These are phyloP conservation scores for Suhomyces guaymorum DNA, from an alignment of 1,139 yeast species.

Conservation along the genomic window DNA sequence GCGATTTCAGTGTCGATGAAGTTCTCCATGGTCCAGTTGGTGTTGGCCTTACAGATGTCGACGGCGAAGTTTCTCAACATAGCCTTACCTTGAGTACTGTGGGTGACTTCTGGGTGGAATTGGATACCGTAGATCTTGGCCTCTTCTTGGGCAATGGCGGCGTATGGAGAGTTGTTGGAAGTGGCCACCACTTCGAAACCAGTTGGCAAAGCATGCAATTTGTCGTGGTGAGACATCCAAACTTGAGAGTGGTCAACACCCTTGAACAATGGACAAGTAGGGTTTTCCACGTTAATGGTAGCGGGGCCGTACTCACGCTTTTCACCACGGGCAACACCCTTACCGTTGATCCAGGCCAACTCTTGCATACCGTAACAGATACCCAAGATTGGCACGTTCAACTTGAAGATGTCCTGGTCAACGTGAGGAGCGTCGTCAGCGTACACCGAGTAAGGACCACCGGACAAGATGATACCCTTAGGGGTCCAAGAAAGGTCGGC, in stretches of 20 bases:
- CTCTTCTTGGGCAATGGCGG: slow-evolving; percentile 80
- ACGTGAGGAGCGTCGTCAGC: slow-evolving; percentile 97
- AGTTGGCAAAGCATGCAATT: slow-evolving; percentile 83
- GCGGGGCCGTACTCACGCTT: slow-evolving; percentile 99
- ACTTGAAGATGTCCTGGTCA: slow-evolving; percentile 87
- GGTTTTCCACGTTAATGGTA: slow-evolving; percentile 72
- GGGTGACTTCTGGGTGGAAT: slow-evolving; percentile 99
- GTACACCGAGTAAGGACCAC: slow-evolving; percentile 98
- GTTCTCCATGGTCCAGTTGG: slow-evolving; percentile 98
- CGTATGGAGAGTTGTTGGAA: slow-evolving; percentile 91
- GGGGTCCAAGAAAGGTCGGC: slow-evolving; percentile 92
- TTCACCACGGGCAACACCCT: slow-evolving; percentile 93
- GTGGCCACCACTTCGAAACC: slow-evolving; percentile 90
- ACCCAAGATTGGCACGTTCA: slow-evolving; percentile 92
- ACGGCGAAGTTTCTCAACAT: slow-evolving; percentile 91
- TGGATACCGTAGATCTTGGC: slow-evolving; percentile 89
- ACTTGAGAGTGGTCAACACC: slow-evolving; percentile 92
- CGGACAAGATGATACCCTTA: slow-evolving; percentile 92
- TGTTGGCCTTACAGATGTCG: slow-evolving; percentile 78
- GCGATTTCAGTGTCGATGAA: slow-evolving; percentile 95
- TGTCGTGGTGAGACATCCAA: slow-evolving; percentile 99
- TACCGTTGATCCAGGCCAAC: slow-evolving; percentile 96
- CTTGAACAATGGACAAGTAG: slow-evolving; percentile 69
- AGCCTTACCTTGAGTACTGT: slow-evolving; percentile 86
- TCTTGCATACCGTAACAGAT: slow-evolving; percentile 99